phyloP scores from a whole-genome alignment of 2,329 filamentous ascomycete genomes.

The Hymenoscyphus linearis region DNA sequence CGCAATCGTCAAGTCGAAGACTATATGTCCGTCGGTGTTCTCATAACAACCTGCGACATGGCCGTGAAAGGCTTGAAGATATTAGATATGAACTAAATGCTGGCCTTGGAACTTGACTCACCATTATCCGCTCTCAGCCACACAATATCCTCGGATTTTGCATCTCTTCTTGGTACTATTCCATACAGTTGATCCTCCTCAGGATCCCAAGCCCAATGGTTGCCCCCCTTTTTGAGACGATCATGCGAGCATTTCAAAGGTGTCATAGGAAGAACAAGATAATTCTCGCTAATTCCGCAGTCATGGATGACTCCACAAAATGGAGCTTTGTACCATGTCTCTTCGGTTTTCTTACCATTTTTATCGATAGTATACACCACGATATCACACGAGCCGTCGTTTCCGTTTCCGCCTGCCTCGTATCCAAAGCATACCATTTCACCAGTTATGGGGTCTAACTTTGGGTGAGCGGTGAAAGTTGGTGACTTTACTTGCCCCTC shows the following conservation, averaged over 20 bases:
- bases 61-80: conserved; percentile 23
- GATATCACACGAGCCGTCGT: conserved; percentile 40
- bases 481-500: conserved; percentile 42
- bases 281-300: conserved; percentile 43
- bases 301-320: conserved; percentile 51
- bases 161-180: conserved; percentile 45
- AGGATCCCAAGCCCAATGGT: conserved; percentile 49
- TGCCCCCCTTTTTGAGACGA: conserved; percentile 40
- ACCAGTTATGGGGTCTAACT: conserved; percentile 45
- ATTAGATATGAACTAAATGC: neutral
- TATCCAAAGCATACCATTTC: conserved; percentile 50
- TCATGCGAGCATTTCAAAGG: conserved; percentile 42
- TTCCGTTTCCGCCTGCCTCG: conserved; percentile 40
- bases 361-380: conserved; percentile 42
- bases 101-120: conserved; percentile 27
- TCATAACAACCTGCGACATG: conserved; percentile 46
- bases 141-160: conserved; percentile 46
- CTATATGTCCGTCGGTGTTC: conserved; percentile 39
- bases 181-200: conserved; percentile 52
- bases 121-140: conserved; percentile 49
- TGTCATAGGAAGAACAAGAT: conserved; percentile 42
- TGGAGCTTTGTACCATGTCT: conserved; percentile 44
- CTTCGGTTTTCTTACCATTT: conserved; percentile 41
- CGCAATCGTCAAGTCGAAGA: conserved; percentile 22
- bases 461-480: conserved; percentile 49